Evolutionary conservation across 306 rosid species (phyloP).

Genomic region (Clitoria ternatea): DNA sequence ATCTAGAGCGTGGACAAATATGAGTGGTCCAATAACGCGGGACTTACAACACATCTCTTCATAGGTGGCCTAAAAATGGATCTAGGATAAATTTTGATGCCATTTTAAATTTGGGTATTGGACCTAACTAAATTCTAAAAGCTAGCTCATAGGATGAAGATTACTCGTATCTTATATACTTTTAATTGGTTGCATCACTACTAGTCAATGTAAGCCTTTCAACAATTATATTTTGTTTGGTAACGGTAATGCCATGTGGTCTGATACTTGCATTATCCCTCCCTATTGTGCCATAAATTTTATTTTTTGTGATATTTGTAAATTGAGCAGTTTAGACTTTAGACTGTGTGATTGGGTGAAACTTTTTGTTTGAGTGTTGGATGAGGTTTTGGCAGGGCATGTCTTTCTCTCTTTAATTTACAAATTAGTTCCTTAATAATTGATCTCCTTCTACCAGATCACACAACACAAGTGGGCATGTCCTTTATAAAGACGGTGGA

Average conservation of each 20-base stretch:
- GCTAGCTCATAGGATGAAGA: no score
- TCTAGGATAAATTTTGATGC: no score
- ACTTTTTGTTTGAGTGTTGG: background rate
- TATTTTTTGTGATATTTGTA: background rate
- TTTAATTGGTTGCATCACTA: no score
- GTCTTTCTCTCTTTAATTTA: background rate
- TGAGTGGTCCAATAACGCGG: no score
- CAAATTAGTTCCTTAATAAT: background rate
- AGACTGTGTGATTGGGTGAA: background rate
- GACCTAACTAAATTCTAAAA: no score
- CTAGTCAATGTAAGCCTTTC: no score
- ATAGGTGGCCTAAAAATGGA: no score
- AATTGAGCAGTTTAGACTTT: background rate
- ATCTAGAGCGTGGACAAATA: no score
- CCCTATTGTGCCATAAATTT: background rate
- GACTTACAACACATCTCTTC: no score
- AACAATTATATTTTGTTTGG: no score
- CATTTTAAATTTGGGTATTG: no score
- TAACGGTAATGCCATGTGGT: background rate
- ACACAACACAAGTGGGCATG: slow-evolving; percentile 85
- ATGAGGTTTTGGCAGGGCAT: slow-evolving; percentile 4
- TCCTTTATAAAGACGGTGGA: slow-evolving; percentile 97
- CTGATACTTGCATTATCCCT: slow-evolving; percentile 14
- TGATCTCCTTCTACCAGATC: slow-evolving; percentile 53
- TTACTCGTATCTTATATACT: no score